Evolutionary conservation across 2,329 filamentous ascomycete genomes (phyloP).

Genomic region (Fusarium sp.): DNA sequence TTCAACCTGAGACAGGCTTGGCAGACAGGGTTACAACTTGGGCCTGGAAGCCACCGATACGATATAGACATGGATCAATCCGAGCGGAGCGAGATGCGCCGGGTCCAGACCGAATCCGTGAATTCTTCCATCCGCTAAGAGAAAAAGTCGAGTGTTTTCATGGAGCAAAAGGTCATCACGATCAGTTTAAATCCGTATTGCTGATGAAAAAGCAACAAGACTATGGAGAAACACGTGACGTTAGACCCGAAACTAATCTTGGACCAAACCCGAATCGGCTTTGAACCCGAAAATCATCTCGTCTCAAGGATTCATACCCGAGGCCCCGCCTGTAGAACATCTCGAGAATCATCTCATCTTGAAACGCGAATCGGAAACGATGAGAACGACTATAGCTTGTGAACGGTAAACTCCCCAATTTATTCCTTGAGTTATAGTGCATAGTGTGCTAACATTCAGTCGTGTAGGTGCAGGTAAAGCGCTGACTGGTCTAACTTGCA

Average conservation of each 20-base stretch:
- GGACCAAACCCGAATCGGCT: constrained; percentile 38
- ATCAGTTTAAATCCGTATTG: neutral
- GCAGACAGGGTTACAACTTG: constrained; percentile 1
- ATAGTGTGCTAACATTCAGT: neutral
- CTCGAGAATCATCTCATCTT: constrained; percentile 5
- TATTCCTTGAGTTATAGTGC: neutral
- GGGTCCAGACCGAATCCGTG: neutral
- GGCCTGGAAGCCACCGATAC: neutral
- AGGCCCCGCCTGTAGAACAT: constrained; percentile 23
- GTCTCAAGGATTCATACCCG: constrained; percentile 21
- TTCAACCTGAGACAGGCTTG: constrained; percentile 15
- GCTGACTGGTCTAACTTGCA: too few species aligned
- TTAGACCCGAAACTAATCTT: neutral
- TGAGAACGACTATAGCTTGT: constrained; percentile 48
- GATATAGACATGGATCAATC: neutral
- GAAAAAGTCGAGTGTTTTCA: neutral
- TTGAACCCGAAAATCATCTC: neutral
- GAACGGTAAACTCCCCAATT: constrained; percentile 30
- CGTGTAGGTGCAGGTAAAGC: constrained; percentile 45
- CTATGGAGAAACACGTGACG: constrained; percentile 3
- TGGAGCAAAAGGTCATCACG: neutral
- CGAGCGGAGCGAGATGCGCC: neutral
- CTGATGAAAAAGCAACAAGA: neutral
- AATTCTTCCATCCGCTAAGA: neutral
- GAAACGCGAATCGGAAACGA: constrained; percentile 22